These are phyloP conservation scores for Xylariaceae sp. DNA, from an alignment of 2,329 filamentous ascomycete genomes.

Conservation along the genomic window DNA sequence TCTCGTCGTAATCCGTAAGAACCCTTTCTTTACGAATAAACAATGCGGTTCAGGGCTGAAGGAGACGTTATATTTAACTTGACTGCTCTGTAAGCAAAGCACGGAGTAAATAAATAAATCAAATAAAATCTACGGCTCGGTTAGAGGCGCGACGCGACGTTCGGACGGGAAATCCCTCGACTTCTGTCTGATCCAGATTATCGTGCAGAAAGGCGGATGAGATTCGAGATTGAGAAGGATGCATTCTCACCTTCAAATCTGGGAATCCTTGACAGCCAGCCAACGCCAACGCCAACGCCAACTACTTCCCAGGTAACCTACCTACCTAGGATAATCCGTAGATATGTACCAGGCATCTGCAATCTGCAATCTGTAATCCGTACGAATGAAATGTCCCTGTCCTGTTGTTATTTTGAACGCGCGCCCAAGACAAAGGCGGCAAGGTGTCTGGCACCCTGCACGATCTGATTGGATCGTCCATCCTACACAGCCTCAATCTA, in stretches of 20 bases:
- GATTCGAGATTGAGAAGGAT: not conserved
- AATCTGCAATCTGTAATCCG: not conserved
- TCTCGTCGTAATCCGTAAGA: too few species aligned
- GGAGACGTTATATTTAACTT: not conserved
- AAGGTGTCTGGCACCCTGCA: slow-evolving; percentile 20
- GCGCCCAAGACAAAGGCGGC: slow-evolving; percentile 2
- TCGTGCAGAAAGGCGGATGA: too few species aligned
- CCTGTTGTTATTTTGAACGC: not conserved
- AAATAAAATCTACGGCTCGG: too few species aligned
- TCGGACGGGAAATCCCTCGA: too few species aligned
- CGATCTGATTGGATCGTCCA: slow-evolving; percentile 21
- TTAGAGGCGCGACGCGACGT: too few species aligned
- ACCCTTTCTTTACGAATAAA: too few species aligned
- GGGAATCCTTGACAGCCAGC: not conserved
- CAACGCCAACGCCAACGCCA: not conserved
- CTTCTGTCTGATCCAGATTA: too few species aligned
- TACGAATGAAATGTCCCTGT: not conserved
- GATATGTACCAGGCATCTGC: too few species aligned
- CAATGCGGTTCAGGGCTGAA: not conserved
- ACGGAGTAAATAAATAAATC: too few species aligned
- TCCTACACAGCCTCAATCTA: slow-evolving; percentile 29
- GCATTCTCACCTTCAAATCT: not conserved
- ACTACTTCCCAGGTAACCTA: not conserved
- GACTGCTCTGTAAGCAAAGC: not conserved
- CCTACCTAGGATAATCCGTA: too few species aligned